phyloP scores from a whole-genome alignment of 2,329 filamentous ascomycete genomes.

The Hypomyces perniciosus region DNA sequence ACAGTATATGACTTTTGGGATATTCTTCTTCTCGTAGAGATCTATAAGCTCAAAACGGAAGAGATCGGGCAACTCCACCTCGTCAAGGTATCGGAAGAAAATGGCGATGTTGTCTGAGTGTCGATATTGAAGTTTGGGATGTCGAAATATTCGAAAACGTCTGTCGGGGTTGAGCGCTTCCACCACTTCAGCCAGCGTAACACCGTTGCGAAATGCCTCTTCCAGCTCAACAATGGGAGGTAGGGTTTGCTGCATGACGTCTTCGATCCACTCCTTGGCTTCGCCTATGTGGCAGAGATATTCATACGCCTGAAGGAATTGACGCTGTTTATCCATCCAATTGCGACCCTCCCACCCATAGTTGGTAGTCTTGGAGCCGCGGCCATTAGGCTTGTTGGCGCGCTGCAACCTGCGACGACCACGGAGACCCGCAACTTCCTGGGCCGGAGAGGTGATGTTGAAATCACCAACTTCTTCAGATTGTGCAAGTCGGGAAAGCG shows the following conservation, averaged over 20 bases:
- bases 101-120: constrained; percentile 98
- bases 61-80: constrained; percentile 86
- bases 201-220: constrained; percentile 84
- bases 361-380: constrained; percentile 41
- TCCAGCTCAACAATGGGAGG: constrained; percentile 91
- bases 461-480: constrained; percentile 73
- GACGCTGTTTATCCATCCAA: constrained; percentile 98
- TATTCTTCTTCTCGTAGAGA: constrained; percentile 98
- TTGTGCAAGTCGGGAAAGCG: constrained; percentile 76
- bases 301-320: constrained; percentile 94
- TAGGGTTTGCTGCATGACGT: constrained; percentile 76
- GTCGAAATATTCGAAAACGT: constrained; percentile 74
- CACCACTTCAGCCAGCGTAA: constrained; percentile 90
- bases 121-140: constrained; percentile 80
- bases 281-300: constrained; percentile 98
- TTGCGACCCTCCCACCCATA: constrained; percentile 77
- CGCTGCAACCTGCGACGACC: constrained; percentile 79
- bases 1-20: constrained; percentile 98
- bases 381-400: constrained; percentile 47
- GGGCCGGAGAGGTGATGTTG: constrained; percentile 66
- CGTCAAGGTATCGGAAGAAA: constrained; percentile 90
- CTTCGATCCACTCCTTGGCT: constrained; percentile 97
- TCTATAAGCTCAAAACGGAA: constrained; percentile 97
- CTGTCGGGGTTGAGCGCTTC: constrained; percentile 77
- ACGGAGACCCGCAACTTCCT: constrained; percentile 82